A percentile compares a stretch with the other conserved stretches of the same genome.
These are phyloP conservation scores for Pseudogymnoascus sp. DNA, from an alignment of 2,329 filamentous ascomycete genomes.

Conservation along the genomic window DNA sequence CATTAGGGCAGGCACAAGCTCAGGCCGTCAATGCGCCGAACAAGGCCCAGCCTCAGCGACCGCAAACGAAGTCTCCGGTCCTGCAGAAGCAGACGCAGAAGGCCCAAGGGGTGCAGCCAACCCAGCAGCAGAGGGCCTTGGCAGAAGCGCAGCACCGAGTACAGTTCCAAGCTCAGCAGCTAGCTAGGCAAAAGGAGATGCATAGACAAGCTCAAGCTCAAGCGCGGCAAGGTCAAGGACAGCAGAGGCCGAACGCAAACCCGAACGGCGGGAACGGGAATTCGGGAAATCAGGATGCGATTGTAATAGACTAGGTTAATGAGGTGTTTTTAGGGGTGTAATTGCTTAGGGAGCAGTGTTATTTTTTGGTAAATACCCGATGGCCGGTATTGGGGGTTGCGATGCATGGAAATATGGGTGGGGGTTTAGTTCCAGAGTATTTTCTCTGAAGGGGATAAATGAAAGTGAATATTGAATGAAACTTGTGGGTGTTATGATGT, in stretches of 20 bases:
- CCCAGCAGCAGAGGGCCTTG: neutral
- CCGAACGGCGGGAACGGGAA: neutral
- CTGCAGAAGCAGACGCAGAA: neutral
- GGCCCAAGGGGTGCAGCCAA: neutral
- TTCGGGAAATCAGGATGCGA: constrained; percentile 2
- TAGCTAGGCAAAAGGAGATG: neutral
- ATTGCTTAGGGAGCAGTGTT: neutral
- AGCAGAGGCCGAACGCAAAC: neutral
- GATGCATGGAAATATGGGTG: constrained; percentile 8
- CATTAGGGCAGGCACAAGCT: neutral
- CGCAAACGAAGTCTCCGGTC: neutral
- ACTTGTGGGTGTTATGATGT: neutral
- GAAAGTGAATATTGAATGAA: constrained; percentile 1
- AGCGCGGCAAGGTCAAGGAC: neutral
- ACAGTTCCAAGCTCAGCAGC: neutral
- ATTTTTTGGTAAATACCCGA: constrained; percentile 5
- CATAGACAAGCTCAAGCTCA: neutral
- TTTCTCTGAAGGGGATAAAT: constrained; percentile 1
- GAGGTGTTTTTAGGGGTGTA: constrained; percentile 1
- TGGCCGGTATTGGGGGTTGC: constrained; percentile 2
- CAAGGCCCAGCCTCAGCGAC: neutral
- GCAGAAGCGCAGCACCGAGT: neutral
- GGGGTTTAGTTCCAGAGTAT: constrained; percentile 3
- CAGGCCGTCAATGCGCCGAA: neutral
- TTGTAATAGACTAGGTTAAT: constrained; percentile 8